A percentile compares a stretch with the other conserved stretches of the same genome.
phyloP scores from a whole-genome alignment of 306 rosid genomes.

The Pterocarpus macrocarpus region DNA sequence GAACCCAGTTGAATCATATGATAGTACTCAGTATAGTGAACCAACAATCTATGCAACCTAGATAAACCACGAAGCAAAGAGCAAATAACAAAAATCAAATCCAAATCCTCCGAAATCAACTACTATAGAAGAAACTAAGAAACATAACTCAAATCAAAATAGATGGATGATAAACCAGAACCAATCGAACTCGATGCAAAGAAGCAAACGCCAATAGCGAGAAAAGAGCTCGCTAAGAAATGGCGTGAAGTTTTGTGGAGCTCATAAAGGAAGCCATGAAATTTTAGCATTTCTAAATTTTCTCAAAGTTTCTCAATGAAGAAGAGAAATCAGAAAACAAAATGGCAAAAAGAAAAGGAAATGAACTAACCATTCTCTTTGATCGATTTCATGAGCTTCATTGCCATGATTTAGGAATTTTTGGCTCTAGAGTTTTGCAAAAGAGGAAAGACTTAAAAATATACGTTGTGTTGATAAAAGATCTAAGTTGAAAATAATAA shows the following conservation, averaged over 20 bases:
- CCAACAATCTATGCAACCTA: neutral
- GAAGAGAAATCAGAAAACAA: no score
- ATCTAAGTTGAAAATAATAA: no score
- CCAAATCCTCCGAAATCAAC: constrained; percentile 21
- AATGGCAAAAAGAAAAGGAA: no score
- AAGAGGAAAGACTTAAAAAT: no score
- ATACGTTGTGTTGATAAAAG: no score
- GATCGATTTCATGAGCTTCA: no score
- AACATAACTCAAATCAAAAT: constrained; percentile 20
- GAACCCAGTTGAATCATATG: constrained; percentile 28
- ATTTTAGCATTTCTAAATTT: neutral
- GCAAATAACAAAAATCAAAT: neutral
- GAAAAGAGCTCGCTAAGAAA: neutral
- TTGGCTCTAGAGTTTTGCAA: no score
- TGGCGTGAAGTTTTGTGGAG: neutral
- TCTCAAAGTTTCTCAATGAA: neutral
- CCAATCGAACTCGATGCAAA: constrained; percentile 45
- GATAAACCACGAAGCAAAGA: constrained; percentile 30
- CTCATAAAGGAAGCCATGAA: neutral
- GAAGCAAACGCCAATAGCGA: neutral
- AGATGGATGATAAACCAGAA: constrained; percentile 24
- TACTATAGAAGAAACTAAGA: constrained; percentile 18
- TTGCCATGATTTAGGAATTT: no score
- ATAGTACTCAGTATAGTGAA: neutral
- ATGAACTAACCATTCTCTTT: no score